Evolutionary conservation across 2,329 filamentous ascomycete species (phyloP), one percentile per base, ranked within the genome.

Genomic region (Fusarium sp.): DNA sequence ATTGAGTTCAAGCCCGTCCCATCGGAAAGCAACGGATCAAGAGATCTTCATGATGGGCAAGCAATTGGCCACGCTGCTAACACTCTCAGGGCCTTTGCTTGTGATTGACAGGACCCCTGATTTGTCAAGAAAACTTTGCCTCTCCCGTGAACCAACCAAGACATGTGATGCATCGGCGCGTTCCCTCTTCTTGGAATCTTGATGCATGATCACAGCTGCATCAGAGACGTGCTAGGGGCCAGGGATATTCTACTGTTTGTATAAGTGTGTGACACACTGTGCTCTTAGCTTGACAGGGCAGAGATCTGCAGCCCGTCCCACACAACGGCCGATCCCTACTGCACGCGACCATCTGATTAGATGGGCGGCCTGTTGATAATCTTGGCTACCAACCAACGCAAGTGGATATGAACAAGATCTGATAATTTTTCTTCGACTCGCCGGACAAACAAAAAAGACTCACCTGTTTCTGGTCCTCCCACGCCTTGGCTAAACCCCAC

Each of bases 331-430:
- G 65, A 68, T 67, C 52, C 63, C 65, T 68, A 67, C 65, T 47
- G n/a, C n/a, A 35, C 52, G 26, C 13, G 24, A 67, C 12, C 65
- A 67, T 68, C 65, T 68, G 65, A 68, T 68, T 68, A 68, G 65
- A 68, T 68, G 63, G 49, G 12, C n/a, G 26, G 28, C 42, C 42
- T n/a, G 24, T 36, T 61, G 65, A 68, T 67, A 61, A 68, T 61
- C 65, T 68, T 68, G 52, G 65, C 62, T 66, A 33, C 26, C 28
- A 59, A 33, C 63, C 52, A 61, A 51, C 51, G 7, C 20, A 22
- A 64, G 63, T 66, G 63, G 63, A 56, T 35, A 26, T n/a, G 20
- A 41, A 24, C 49, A 65, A 65, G 65, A 68, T 68, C 65, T 45
- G 65, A 68, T 68, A 68, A 67, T 45, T 38, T 38, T 44, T 45